Percentiles rank a stretch among this genome's conserved stretches.
These are phyloP conservation scores for Aspergillus latus DNA, from an alignment of 2,329 filamentous ascomycete genomes.

Conservation along the genomic window DNA sequence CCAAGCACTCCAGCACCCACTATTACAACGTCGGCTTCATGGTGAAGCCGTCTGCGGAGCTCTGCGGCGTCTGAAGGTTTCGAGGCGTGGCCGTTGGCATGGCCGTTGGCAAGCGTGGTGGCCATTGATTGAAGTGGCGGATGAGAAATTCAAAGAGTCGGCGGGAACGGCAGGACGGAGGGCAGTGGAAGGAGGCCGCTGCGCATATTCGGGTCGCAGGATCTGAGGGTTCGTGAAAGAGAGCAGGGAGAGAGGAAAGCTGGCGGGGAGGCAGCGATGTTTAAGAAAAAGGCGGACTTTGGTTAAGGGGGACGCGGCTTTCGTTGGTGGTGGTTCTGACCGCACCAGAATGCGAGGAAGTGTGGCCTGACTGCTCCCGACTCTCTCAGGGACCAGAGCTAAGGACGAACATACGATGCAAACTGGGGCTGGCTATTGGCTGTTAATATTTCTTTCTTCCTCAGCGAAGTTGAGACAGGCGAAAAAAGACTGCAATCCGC, in stretches of 20 bases:
- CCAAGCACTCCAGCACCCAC: slow-evolving; percentile 90
- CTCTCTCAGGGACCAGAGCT: neutral
- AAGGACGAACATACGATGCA: slow-evolving; percentile 8
- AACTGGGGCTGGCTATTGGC: slow-evolving; percentile 2
- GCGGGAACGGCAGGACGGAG: slow-evolving; percentile 12
- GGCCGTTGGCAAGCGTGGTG: slow-evolving; percentile 26
- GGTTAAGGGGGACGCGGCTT: slow-evolving; percentile 5
- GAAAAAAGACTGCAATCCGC: neutral
- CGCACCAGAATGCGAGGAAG: neutral
- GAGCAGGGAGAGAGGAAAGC: slow-evolving; percentile 6
- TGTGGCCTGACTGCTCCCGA: slow-evolving; percentile 9
- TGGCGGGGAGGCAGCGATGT: neutral
- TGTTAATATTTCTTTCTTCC: neutral
- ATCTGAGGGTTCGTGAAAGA: neutral
- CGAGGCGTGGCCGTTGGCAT: slow-evolving; percentile 26
- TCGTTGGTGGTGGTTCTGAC: neutral
- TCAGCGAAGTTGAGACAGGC: neutral
- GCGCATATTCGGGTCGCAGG: slow-evolving; percentile 22
- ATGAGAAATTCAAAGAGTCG: slow-evolving; percentile 11
- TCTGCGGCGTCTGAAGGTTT: slow-evolving; percentile 34
- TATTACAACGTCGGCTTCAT: slow-evolving; percentile 78
- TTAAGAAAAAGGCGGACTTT: neutral
- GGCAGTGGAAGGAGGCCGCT: slow-evolving; percentile 14
- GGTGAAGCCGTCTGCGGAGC: slow-evolving; percentile 54
- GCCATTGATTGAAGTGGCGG: slow-evolving; percentile 26